Evolutionary conservation across 306 rosid species (phyloP), one percentile per base, ranked within the genome.

Genomic region (Cicer yamashitae): DNA sequence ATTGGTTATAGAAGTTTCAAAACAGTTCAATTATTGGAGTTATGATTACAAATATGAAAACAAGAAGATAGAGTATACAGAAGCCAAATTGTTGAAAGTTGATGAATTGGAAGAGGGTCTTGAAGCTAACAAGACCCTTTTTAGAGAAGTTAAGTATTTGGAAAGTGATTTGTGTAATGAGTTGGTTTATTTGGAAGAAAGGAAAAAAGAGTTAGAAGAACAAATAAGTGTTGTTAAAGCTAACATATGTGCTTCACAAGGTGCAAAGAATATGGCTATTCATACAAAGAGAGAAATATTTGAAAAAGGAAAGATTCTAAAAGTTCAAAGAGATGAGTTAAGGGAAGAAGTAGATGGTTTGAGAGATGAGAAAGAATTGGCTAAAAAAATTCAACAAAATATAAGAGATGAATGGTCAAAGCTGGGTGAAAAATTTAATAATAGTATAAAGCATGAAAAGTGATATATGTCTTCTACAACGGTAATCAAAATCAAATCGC

Each of bases 381-480:
- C 71, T 12, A 45, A 66, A 53, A 66, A 44, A 18, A 44, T 46
- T 10, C 71, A 66, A 12, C 54, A 15, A 66, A 66, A 66, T 44
- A 66, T 66, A 0, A 66, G 71, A 66, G 40, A 46, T 66, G 71
- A 66, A 66, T 66, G 71, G 71, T 44, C 53, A 66, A 66, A 66
- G 37, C 54, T 66, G 20, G 71, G 71, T 43, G 71, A 66, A 44
- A 66, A 66, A 10, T 66, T 66, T 44, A n/a, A 4, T 10, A 8
- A 17, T 15, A 44, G 9, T 66, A n/a, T 40, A 5, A 14, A n/a
- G 5, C 57, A 51, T 51, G 34, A 53, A 15, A 4, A 53, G 59
- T 53, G 11, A 53, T 9, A 17, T 52, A n/a, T 12, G 50, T 3
- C 50, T 45, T 9, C 4, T 45, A 45, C 34, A 30, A 3, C 0